Percentiles rank a stretch among this genome's conserved stretches.
These are phyloP conservation scores for Paraglomus occultum DNA, from an alignment of 192 early-diverging fungal genomes.

Conservation along the genomic window DNA sequence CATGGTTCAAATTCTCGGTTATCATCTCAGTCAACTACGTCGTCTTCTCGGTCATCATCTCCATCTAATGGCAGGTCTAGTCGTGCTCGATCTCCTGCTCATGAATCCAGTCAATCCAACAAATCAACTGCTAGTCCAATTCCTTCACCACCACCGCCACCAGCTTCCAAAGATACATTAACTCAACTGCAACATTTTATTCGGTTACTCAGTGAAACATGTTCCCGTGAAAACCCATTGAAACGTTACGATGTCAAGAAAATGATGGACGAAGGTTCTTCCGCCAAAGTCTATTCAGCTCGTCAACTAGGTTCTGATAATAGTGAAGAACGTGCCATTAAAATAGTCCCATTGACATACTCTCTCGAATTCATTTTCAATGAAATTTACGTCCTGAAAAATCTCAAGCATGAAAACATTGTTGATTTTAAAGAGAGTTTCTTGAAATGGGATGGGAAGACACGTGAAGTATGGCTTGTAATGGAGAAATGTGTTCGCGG, in stretches of 20 bases:
- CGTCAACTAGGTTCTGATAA: neutral
- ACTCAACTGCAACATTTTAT: slow-evolving; percentile 19
- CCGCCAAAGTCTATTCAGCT: slow-evolving; percentile 25
- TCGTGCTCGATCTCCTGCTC: slow-evolving; percentile 7
- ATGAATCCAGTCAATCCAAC: slow-evolving; percentile 7
- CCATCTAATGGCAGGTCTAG: neutral
- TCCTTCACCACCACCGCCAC: slow-evolving; percentile 10
- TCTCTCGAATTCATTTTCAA: slow-evolving; percentile 32
- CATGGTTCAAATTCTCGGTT: neutral
- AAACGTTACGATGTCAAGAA: slow-evolving; percentile 23
- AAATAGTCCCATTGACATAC: slow-evolving; percentile 25
- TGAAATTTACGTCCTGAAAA: slow-evolving; percentile 25
- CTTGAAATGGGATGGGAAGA: slow-evolving; percentile 26
- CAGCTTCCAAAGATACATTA: neutral
- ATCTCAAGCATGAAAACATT: slow-evolving; percentile 28
- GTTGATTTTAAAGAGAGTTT: slow-evolving; percentile 28
- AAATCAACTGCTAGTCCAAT: slow-evolving; percentile 1
- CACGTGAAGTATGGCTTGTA: slow-evolving; percentile 26
- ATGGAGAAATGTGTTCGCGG: slow-evolving; percentile 32
- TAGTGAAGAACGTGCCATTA: slow-evolving; percentile 21
- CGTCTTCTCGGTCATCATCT: slow-evolving; percentile 15
- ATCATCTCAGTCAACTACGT: neutral
- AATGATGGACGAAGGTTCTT: slow-evolving; percentile 30
- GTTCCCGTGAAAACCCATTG: neutral
- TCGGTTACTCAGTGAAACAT: slow-evolving; percentile 15